These are phyloP conservation scores for Diplodia sapinea DNA, from an alignment of 2,329 filamentous ascomycete species.

Conservation along the genomic window DNA sequence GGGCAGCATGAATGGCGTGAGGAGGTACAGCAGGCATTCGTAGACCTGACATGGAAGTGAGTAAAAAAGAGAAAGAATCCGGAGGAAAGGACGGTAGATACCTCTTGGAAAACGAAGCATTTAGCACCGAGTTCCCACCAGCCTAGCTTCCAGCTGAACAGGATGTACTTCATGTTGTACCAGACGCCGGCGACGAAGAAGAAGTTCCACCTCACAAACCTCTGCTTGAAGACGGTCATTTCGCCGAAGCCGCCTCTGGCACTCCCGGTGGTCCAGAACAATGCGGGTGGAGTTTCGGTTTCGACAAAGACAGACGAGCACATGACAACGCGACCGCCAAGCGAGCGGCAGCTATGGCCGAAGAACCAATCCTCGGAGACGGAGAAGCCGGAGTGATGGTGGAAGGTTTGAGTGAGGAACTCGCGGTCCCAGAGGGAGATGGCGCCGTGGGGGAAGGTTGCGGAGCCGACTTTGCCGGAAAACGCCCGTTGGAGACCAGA, in stretches of 20 bases:
- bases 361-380: constrained; percentile 62
- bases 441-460: constrained; percentile 59
- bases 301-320: constrained; percentile 59
- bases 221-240: constrained; percentile 60
- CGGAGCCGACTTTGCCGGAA: constrained; percentile 51
- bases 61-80: too few species aligned
- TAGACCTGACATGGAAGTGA: neutral
- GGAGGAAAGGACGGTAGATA: neutral
- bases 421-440: constrained; percentile 57
- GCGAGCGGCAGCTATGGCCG: constrained; percentile 54
- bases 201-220: constrained; percentile 60
- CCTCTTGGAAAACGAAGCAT: constrained; percentile 49
- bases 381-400: constrained; percentile 57
- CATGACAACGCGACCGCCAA: constrained; percentile 56
- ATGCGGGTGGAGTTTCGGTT: constrained; percentile 54
- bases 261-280: constrained; percentile 50
- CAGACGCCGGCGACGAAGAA: constrained; percentile 59
- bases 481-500: constrained; percentile 35
- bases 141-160: constrained; percentile 56
- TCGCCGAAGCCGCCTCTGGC: constrained; percentile 58
- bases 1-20: neutral
- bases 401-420: constrained; percentile 54
- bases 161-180: constrained; percentile 56
- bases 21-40: neutral
- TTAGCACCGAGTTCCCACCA: constrained; percentile 59